Evolutionary conservation across 768 basidiomycete genomes (phyloP).

Genomic region (Daedalea quercina): DNA sequence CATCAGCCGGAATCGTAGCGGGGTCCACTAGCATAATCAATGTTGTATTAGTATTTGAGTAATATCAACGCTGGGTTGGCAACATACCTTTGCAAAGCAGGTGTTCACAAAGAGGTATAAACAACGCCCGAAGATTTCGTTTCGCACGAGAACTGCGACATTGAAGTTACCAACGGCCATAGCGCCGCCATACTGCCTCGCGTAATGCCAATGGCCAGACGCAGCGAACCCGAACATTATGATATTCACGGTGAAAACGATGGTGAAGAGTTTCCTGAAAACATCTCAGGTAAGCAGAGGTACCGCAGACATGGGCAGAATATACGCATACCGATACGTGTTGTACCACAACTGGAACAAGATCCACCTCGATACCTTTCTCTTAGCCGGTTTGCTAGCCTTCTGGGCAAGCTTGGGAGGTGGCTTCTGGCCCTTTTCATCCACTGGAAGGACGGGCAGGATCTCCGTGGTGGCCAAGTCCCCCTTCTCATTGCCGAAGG

Average conservation of each 20-base stretch:
- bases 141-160: conserved; percentile 68
- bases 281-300: conserved; percentile 2
- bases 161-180: conserved; percentile 71
- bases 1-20: conserved; percentile 62
- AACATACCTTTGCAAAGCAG: conserved; percentile 62
- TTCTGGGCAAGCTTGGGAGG: conserved; percentile 30
- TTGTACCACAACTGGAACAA: conserved; percentile 71
- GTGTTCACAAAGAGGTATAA: conserved; percentile 69
- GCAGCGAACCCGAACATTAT: conserved; percentile 54
- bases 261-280: conserved; percentile 67
- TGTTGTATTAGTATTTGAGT: conserved; percentile 3
- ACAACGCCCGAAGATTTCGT: conserved; percentile 77
- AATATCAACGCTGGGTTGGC: no score
- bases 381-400: conserved; percentile 34
- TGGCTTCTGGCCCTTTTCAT: conserved; percentile 35
- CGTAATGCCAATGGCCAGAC: conserved; percentile 62
- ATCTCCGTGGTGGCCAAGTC: conserved; percentile 23
- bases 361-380: conserved; percentile 54
- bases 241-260: conserved; percentile 54
- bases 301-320: neutral
- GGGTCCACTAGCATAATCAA: conserved; percentile 56
- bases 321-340: conserved; percentile 52
- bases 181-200: conserved; percentile 57
- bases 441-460: conserved; percentile 24
- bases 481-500: conserved; percentile 32